Percentiles rank a stretch among this genome's conserved stretches.
Evolutionary conservation across 2,329 filamentous ascomycete species (phyloP).

Genomic region (Neocucurbitaria cava): DNA sequence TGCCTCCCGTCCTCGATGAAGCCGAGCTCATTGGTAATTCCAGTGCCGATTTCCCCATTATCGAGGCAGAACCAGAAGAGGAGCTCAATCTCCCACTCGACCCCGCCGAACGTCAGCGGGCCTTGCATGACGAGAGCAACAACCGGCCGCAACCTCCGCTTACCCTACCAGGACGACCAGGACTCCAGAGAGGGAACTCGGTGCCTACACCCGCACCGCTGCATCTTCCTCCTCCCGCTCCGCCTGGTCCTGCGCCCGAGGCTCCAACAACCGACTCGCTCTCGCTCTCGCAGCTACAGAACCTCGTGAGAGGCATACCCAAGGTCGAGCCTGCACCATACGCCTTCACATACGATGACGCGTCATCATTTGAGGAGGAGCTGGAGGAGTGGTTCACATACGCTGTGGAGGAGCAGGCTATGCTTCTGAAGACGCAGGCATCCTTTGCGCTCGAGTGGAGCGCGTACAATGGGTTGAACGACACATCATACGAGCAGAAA

Average conservation of each 20-base stretch:
- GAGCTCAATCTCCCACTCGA: slow-evolving; percentile 46
- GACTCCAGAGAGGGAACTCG: slow-evolving; percentile 50
- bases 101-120: slow-evolving; percentile 43
- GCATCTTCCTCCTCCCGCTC: slow-evolving; percentile 54
- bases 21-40: slow-evolving; percentile 45
- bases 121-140: slow-evolving; percentile 30
- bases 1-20: slow-evolving; percentile 46
- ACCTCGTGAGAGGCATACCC: slow-evolving; percentile 54
- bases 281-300: slow-evolving; percentile 56
- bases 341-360: slow-evolving; percentile 72
- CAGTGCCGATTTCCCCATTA: slow-evolving; percentile 37
- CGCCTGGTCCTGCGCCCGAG: slow-evolving; percentile 39
- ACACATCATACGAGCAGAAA: slow-evolving; percentile 49
- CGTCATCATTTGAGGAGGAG: slow-evolving; percentile 75
- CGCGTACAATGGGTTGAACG: slow-evolving; percentile 47
- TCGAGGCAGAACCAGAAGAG: slow-evolving; percentile 40
- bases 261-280: slow-evolving; percentile 52
- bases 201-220: slow-evolving; percentile 49
- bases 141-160: slow-evolving; percentile 20
- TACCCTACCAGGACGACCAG: slow-evolving; percentile 45
- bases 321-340: slow-evolving; percentile 63
- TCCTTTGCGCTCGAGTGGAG: slow-evolving; percentile 80
- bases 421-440: slow-evolving; percentile 75
- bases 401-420: slow-evolving; percentile 81
- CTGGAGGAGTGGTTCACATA: slow-evolving; percentile 98